Evolutionary conservation across 2,329 filamentous ascomycete species (phyloP).

Genomic region (Dothistroma septosporum): DNA sequence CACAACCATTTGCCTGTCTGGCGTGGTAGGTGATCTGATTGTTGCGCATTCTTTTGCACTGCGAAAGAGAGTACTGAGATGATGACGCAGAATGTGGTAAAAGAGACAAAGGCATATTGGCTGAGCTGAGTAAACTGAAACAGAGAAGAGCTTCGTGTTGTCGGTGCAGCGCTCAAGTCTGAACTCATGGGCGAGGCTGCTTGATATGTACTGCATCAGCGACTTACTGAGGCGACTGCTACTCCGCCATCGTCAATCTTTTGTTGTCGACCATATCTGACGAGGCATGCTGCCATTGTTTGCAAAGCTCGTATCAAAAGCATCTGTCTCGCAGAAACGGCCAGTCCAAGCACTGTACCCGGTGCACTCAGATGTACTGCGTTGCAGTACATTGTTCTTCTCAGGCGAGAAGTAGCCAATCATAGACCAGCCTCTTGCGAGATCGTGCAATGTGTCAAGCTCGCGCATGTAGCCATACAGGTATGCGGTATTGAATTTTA

Average conservation of each 20-base stretch:
- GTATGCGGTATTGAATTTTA: not conserved
- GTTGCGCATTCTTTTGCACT: not conserved
- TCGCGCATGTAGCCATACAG: not conserved
- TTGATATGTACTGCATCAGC: not conserved
- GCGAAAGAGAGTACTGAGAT: not conserved
- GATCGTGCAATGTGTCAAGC: not conserved
- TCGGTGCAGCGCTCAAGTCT: not conserved
- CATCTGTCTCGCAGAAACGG: not conserved
- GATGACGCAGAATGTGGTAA: not conserved
- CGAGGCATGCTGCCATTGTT: not conserved
- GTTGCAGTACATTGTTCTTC: not conserved
- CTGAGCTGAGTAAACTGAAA: not conserved
- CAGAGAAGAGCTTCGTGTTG: not conserved
- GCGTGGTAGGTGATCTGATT: not conserved
- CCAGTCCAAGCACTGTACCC: not conserved
- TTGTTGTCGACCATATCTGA: not conserved
- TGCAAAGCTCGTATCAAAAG: not conserved
- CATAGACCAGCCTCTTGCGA: not conserved
- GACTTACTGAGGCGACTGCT: not conserved
- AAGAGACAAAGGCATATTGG: not conserved
- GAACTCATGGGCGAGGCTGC: not conserved
- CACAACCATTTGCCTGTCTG: not conserved
- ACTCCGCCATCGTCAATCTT: not conserved
- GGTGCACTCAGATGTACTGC: not conserved
- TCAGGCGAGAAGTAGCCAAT: not conserved